Conservation (phyloP, 495 filamentous ascomycete genomes). For the Penicillium tannophilum region DNA sequence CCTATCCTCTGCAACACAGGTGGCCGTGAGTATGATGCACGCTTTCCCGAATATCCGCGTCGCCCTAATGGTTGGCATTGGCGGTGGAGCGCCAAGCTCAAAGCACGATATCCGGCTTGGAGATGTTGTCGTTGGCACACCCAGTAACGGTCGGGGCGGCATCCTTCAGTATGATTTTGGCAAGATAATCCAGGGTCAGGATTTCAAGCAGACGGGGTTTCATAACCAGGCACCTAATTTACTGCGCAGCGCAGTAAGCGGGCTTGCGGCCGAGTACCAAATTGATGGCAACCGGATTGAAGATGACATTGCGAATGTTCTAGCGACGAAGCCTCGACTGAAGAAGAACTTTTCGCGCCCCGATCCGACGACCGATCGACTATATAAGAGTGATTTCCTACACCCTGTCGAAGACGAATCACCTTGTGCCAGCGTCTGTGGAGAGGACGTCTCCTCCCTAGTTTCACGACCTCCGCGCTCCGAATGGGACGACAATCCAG, state of each 20-base stretch:
- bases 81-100: conserved; percentile 25
- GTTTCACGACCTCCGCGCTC: background rate
- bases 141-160: conserved; percentile 24
- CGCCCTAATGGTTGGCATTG: conserved; percentile 30
- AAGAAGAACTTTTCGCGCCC: background rate
- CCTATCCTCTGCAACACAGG: conserved; percentile 21
- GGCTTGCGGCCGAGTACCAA: conserved; percentile 10
- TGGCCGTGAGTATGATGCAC: conserved; percentile 32
- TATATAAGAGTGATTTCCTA: background rate
- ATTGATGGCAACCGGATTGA: background rate
- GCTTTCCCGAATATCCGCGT: conserved; percentile 20
- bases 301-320: background rate
- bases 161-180: conserved; percentile 47
- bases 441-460: background rate
- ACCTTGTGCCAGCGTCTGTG: background rate
- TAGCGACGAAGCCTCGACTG: background rate
- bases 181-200: conserved; percentile 20
- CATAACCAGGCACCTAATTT: conserved; percentile 36
- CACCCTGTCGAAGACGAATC: background rate
- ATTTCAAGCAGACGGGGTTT: conserved; percentile 27
- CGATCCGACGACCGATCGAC: background rate
- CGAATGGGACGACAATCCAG: background rate
- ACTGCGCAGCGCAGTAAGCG: conserved; percentile 21
- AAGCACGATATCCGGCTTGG: conserved; percentile 26
- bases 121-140: conserved; percentile 35